Base-by-base conservation (phyloP, 1,284 basidiomycete species). In the Mycena citricolor region DNA sequence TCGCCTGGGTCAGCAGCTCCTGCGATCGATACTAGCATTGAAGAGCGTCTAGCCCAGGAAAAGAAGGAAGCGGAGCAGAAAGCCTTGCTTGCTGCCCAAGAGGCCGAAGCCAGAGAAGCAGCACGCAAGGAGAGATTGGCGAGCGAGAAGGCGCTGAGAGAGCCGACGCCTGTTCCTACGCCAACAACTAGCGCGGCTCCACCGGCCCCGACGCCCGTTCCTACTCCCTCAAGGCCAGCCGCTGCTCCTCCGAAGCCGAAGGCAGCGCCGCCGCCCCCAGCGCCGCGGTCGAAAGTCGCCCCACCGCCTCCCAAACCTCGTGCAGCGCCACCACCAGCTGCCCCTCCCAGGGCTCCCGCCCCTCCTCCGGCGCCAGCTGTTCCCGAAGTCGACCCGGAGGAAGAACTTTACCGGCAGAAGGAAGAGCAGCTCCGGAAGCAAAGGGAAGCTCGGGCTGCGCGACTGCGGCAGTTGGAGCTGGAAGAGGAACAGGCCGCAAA, bases 31-130 rank as follows among this genome's bases (percentile, higher is more conserved):
- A 81, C 79, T 11, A 77, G 71, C 41, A 87, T 94, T 3, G 88
- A 90, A 60, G 88, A 91, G 57, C 71, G 93, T 22, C 73, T 97
- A 1, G 83, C 81, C 20, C 74, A 83, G 56, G 94, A 97, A 62
- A 86, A 85, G 67, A 81, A 76, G 56, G 86, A 87, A 57, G 85
- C 86, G 2, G 83, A 86, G 49, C 84, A 87, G 49, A 72, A 88
- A 44, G 88, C 90, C 57, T 76, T 77, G 36, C 62, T 78, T 4
- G 52, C 52, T 4, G 36, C 28, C 61, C 78, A 77, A 56, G 83
- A 87, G 57, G 85, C 86, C 3, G 83, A 87, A 51, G 84, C 86
- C 49, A 70, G 88, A 39, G 88, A 91, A 57, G 76, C 76, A 36
- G 63, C 78, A 33, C 75, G 90, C 39, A 73, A 68, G 51, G 84